phyloP scores from a whole-genome alignment of 768 basidiomycete species.

The Leccinum arenicola region DNA sequence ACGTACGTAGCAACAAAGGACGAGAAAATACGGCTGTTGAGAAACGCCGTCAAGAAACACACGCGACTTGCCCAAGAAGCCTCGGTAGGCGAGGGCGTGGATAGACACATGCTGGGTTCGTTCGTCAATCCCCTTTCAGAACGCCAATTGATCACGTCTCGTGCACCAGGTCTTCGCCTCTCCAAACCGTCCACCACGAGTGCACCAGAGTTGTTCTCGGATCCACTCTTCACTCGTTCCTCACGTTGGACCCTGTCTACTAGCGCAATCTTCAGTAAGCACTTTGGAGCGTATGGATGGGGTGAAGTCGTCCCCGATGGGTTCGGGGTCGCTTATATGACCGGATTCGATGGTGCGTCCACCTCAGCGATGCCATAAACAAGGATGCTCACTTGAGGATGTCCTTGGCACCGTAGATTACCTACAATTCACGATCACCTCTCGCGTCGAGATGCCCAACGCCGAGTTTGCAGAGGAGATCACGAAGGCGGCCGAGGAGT shows the following conservation, averaged over 20 bases:
- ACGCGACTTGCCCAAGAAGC: slow-evolving; percentile 61
- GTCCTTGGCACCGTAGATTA: slow-evolving; percentile 46
- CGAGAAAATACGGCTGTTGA: slow-evolving; percentile 52
- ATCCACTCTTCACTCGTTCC: slow-evolving; percentile 69
- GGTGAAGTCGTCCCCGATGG: slow-evolving; percentile 94
- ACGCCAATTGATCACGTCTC: not conserved
- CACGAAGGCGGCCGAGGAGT: slow-evolving; percentile 57
- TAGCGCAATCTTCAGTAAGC: slow-evolving; percentile 82
- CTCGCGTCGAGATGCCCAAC: slow-evolving; percentile 82
- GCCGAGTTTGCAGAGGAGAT: slow-evolving; percentile 71
- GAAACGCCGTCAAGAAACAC: slow-evolving; percentile 62
- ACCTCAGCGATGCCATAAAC: not conserved
- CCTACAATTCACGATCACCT: slow-evolving; percentile 86
- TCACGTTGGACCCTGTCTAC: slow-evolving; percentile 89
- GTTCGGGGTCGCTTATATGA: slow-evolving; percentile 93
- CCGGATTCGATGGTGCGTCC: slow-evolving; percentile 71
- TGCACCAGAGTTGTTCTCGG: slow-evolving; percentile 67
- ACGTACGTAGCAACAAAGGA: slow-evolving; percentile 27
- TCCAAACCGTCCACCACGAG: slow-evolving; percentile 58
- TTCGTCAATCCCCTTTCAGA: not conserved
- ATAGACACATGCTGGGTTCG: slow-evolving; percentile 84
- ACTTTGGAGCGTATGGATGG: slow-evolving; percentile 88
- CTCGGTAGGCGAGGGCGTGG: slow-evolving; percentile 71
- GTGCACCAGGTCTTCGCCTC: slow-evolving; percentile 62
- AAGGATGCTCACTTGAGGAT: slow-evolving; percentile 2